These are phyloP conservation scores for Aureobasidium subglaciale DNA, from an alignment of 2,329 filamentous ascomycete species.

Conservation along the genomic window DNA sequence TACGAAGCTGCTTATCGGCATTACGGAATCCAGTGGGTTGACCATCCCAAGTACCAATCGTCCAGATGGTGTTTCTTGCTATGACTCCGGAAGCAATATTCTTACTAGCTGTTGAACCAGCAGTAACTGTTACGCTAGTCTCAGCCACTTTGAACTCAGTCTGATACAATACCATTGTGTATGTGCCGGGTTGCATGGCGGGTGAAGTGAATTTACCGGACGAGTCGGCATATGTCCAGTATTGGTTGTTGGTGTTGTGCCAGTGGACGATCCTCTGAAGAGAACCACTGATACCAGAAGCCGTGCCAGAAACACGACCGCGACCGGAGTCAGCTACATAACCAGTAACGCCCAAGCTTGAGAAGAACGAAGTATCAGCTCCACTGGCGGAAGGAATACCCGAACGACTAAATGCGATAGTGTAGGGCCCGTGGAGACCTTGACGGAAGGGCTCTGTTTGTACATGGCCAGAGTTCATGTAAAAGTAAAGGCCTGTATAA, in stretches of 20 bases:
- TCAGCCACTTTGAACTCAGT: constrained; percentile 50
- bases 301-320: constrained; percentile 55
- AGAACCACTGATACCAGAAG: constrained; percentile 47
- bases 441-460: constrained; percentile 56
- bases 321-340: constrained; percentile 51
- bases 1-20: constrained; percentile 58
- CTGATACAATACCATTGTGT: constrained; percentile 61
- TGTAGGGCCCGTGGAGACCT: constrained; percentile 61
- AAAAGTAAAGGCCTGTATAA: constrained; percentile 56
- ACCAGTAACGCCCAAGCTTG: constrained; percentile 49
- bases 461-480: constrained; percentile 60
- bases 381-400: constrained; percentile 42
- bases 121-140: constrained; percentile 43
- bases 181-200: constrained; percentile 60
- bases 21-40: constrained; percentile 55
- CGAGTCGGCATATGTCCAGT: constrained; percentile 51
- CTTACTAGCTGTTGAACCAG: constrained; percentile 42
- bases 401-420: constrained; percentile 53
- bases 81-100: constrained; percentile 46
- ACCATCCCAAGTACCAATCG: constrained; percentile 60
- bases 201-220: constrained; percentile 55
- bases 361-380: constrained; percentile 54
- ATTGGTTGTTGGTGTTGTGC: constrained; percentile 56
- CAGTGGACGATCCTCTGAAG: constrained; percentile 57
- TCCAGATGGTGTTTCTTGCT: constrained; percentile 50